Evolutionary conservation across 495 filamentous ascomycete genomes (phyloP), one percentile per base, ranked within the genome.

Genomic region (Astrothelium macrocarpum): DNA sequence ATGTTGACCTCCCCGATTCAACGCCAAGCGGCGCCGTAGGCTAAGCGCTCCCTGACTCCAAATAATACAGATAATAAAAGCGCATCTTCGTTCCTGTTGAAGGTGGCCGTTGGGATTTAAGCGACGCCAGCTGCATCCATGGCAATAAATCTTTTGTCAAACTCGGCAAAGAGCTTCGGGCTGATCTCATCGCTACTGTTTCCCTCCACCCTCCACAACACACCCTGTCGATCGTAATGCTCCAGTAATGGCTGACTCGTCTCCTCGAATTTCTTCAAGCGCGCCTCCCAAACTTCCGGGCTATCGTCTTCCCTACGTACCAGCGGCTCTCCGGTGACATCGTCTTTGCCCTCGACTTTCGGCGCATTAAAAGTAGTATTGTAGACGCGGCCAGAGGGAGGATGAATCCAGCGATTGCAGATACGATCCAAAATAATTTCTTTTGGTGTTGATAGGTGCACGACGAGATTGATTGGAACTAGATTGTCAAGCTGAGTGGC

Each of bases 111-210:
- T 23, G 20, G 12, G 20, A 5, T 23, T 49, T 39, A 39, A 14
- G 5, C 45, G 5, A 14, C 45, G 10, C 12, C 49, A 26, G 49
- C 7, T 28, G 25, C 16, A 56, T 29, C 25, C 7, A 4, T 25
- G 2, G 36, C 31, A 23, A 18, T 67, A 79, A 98, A 98, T 62
- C 86, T 79, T 63, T 77, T 81, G 74, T 87, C 85, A 71, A 98
- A 85, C 75, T 95, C 93, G 10, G 79, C 78, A 68, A 89, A 85
- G 14, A 98, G 75, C 76, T 89, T 84, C 9, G 94, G 94, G 20
- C 82, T 91, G 61, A 98, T 98, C 80, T 97, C 93, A 74, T 98
- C 88, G 67, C 89, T 95, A 67, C 85, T 90, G 70, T 93, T 83
- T 10, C 94, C 94, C 66, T 88, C 76, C 2, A 97, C 91, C 32